Conservation (phyloP, 495 filamentous ascomycete genomes). For the Aspergillus nanangensis region DNA sequence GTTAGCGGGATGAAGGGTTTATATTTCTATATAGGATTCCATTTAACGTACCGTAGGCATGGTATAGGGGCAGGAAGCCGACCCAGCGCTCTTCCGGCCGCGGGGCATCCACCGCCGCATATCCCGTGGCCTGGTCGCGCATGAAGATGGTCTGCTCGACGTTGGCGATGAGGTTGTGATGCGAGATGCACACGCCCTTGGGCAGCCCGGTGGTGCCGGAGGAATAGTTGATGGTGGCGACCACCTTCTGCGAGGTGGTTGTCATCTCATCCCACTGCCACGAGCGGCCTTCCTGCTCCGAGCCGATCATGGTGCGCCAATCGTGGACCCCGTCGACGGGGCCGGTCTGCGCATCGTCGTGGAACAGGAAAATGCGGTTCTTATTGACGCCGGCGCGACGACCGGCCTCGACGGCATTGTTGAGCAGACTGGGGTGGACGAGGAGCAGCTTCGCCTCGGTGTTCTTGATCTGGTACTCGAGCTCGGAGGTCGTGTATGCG, state of each 20-base stretch:
- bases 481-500: slow-evolving; percentile 33
- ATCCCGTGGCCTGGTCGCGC: slow-evolving; percentile 19
- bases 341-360: slow-evolving; percentile 17
- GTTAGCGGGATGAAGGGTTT: no score
- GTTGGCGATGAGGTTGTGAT: slow-evolving; percentile 69
- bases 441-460: slow-evolving; percentile 32
- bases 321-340: slow-evolving; percentile 27
- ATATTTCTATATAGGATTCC: no score
- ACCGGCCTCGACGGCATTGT: slow-evolving; percentile 17
- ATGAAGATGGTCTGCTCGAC: slow-evolving; percentile 24
- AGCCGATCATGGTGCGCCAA: slow-evolving; percentile 33
- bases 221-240: slow-evolving; percentile 53
- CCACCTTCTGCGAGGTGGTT: slow-evolving; percentile 8
- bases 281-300: slow-evolving; percentile 21
- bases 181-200: slow-evolving; percentile 76
- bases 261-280: slow-evolving; percentile 29
- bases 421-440: slow-evolving; percentile 11
- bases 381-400: slow-evolving; percentile 22
- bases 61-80: slow-evolving; percentile 43
- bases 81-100: slow-evolving; percentile 15
- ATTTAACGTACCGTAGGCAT: slow-evolving; percentile 43
- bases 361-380: slow-evolving; percentile 33
- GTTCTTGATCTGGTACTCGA: slow-evolving; percentile 37
- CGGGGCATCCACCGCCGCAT: slow-evolving; percentile 6
- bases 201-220: slow-evolving; percentile 77